Percentiles rank a stretch among this genome's conserved stretches.
Conservation (phyloP, 2,329 filamentous ascomycete genomes). For the Aspergillus novofumigatus region DNA sequence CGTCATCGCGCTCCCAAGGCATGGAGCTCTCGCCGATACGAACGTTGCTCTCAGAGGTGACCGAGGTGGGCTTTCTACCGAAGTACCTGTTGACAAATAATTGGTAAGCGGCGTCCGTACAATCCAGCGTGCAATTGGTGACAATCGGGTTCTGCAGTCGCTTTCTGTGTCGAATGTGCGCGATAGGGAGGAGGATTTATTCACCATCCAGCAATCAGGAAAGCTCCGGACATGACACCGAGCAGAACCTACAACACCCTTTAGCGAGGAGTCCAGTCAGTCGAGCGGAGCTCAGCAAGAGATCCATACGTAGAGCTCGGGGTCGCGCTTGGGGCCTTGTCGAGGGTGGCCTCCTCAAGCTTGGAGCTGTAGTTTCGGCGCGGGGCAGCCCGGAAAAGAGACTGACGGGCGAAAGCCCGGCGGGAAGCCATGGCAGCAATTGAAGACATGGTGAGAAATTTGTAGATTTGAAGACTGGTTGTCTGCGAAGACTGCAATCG, state of each 20-base stretch:
- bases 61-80: constrained; percentile 80
- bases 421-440: constrained; percentile 40
- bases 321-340: constrained; percentile 64
- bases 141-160: not conserved
- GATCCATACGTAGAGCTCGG: constrained; percentile 66
- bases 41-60: constrained; percentile 76
- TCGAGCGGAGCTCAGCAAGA: constrained; percentile 8
- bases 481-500: constrained; percentile 13
- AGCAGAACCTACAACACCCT: constrained; percentile 67
- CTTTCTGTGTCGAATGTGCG: constrained; percentile 8
- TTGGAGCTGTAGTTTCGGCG: constrained; percentile 39
- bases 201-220: constrained; percentile 78
- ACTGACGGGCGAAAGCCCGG: constrained; percentile 39
- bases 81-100: constrained; percentile 36
- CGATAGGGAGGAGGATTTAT: constrained; percentile 13
- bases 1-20: constrained; percentile 78
- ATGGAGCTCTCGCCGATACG: constrained; percentile 71
- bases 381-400: constrained; percentile 38
- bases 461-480: constrained; percentile 12
- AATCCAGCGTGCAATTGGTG: constrained; percentile 1
- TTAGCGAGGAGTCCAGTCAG: constrained; percentile 16
- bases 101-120: not conserved
- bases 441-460: constrained; percentile 35
- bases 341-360: constrained; percentile 50
- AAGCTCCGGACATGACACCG: constrained; percentile 83